Evolutionary conservation across 805 yeast genomes (phyloP).

Genomic region (Wickerhamomyces rabaulensis): DNA sequence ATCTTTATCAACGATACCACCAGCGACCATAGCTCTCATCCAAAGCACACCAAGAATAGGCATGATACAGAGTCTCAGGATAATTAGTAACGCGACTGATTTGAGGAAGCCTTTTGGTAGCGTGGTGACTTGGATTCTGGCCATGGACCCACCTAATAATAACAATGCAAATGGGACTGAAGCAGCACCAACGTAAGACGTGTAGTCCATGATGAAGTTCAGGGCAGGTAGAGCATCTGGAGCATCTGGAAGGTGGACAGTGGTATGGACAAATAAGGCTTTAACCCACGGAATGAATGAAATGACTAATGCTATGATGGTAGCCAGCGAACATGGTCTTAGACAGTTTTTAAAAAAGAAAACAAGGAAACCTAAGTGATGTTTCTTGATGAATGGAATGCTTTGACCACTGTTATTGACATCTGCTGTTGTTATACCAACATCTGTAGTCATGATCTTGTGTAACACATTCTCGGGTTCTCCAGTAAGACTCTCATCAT

Average conservation of each 20-base stretch:
- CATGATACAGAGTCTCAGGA: constrained; percentile 53
- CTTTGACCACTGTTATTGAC: constrained; percentile 9
- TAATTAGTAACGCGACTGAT: constrained; percentile 50
- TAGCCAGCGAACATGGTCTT: constrained; percentile 68
- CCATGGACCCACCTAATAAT: constrained; percentile 78
- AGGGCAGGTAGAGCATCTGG: constrained; percentile 83
- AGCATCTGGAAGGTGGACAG: constrained; percentile 53
- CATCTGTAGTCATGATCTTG: constrained; percentile 13
- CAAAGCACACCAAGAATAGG: constrained; percentile 77
- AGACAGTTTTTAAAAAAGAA: constrained; percentile 43
- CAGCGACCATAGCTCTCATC: constrained; percentile 50
- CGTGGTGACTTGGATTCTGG: constrained; percentile 51
- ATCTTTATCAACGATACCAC: constrained; percentile 55
- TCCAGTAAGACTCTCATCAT: not conserved
- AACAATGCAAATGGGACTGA: constrained; percentile 81
- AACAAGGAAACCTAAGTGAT: constrained; percentile 26
- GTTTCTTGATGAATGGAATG: constrained; percentile 10
- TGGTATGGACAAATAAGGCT: constrained; percentile 53
- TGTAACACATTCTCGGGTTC: not conserved
- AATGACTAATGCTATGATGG: constrained; percentile 58
- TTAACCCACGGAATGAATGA: constrained; percentile 82
- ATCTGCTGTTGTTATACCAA: constrained; percentile 12
- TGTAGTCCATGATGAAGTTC: constrained; percentile 75
- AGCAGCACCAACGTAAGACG: constrained; percentile 78
- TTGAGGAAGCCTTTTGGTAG: constrained; percentile 57